Base-by-base conservation (phyloP, 225 moss, liverwort and hornwort genomes). In the Lunularia cruciata region DNA sequence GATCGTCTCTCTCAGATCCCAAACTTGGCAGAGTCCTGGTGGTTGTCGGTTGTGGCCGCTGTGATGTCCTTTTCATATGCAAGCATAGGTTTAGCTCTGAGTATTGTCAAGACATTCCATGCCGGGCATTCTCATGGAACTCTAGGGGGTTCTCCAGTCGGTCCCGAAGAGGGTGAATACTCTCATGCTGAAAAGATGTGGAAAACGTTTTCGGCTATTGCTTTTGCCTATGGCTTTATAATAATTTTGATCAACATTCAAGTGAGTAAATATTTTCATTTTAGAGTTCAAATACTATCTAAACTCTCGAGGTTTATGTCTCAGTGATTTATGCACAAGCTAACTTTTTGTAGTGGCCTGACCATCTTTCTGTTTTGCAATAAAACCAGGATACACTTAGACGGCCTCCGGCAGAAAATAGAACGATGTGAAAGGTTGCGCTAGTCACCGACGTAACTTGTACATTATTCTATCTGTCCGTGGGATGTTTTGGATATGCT, bases 51-150 rank as follows among this genome's bases (percentile, higher is more conserved):
- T 22, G 42, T 87, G 40, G 91, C 91, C 16, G 85, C 91, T 6
- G 35, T 77, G 40, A 91, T 88, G 91, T 88, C 91, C 11, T 83
- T 91, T 55, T 45, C 76, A 26, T 91, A 91, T 57, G 81, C 91
- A 18, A 62, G 75, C 36, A 80, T 89, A 61, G 87, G 85, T 30
- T 58, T 91, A 55, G 87, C 84, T 42, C 83, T 91, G 38, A 83
- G 85, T 60, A 65, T 91, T n/a, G 63, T 47, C 32, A 83, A 78
- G 49, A 49, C 2, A 20, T 47, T 35, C 19, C 3, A 13, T n/a
- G 65, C 57, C 1, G 82, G 73, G 8, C 75, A 83, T 59, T 68
- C 61, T 28, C 54, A 81, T 70, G 76, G 83, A 47, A 45, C 46
- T 7, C 8, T 72, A n/a, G 16, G 66, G 45, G 75, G 74, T 68